Conservation (phyloP, 208 protist species). For the Leishmania guyanensis region DNA sequence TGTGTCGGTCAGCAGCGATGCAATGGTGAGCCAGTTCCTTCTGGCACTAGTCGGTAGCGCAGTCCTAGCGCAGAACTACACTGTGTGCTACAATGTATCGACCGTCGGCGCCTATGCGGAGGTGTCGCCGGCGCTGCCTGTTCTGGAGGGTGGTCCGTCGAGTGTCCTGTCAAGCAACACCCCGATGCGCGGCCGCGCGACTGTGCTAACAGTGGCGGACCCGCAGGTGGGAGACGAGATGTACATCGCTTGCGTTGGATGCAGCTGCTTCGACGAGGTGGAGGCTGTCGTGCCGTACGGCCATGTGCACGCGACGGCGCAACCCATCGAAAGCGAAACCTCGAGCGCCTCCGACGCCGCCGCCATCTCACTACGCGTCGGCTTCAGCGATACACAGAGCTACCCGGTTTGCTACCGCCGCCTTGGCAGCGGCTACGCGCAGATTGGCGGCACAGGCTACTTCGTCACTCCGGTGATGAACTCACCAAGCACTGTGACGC, state of each 20-base stretch:
- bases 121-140: slow-evolving; percentile 46
- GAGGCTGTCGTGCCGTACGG: slow-evolving; percentile 76
- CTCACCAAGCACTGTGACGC: slow-evolving; percentile 39
- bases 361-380: slow-evolving; percentile 61
- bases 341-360: slow-evolving; percentile 6
- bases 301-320: slow-evolving; percentile 29
- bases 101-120: slow-evolving; percentile 54
- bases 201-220: slow-evolving; percentile 51
- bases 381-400: slow-evolving; percentile 43
- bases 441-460: slow-evolving; percentile 39
- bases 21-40: slow-evolving; percentile 40
- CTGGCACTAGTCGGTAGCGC: slow-evolving; percentile 40
- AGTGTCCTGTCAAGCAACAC: slow-evolving; percentile 69
- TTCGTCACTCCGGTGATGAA: slow-evolving; percentile 46
- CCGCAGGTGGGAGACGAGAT: slow-evolving; percentile 47
- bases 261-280: slow-evolving; percentile 67
- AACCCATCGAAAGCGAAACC: too few relatives aligned
- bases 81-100: slow-evolving; percentile 76
- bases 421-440: slow-evolving; percentile 73
- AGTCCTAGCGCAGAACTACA: slow-evolving; percentile 48
- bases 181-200: slow-evolving; percentile 83
- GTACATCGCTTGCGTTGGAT: slow-evolving; percentile 68
- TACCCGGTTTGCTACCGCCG: slow-evolving; percentile 86
- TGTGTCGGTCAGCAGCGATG: slow-evolving; percentile 27
- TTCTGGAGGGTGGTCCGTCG: slow-evolving; percentile 62